Evolutionary conservation across 768 basidiomycete genomes (phyloP).

Genomic region (Strobilomyces confusus): DNA sequence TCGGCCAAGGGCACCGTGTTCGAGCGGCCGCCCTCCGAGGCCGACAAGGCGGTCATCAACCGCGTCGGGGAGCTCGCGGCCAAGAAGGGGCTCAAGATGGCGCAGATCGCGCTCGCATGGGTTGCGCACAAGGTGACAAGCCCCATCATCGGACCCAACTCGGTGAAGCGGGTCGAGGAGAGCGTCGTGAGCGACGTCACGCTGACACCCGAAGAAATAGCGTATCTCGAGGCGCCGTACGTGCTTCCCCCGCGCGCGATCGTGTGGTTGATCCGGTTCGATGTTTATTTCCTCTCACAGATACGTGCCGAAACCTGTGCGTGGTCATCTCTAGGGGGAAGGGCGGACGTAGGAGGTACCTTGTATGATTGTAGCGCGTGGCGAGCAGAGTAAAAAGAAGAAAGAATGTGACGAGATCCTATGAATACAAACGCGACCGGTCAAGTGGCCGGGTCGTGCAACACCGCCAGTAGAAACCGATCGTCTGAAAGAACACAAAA

Average conservation of each 20-base stretch:
- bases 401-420: slow-evolving; percentile 2
- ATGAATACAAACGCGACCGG: slow-evolving; percentile 5
- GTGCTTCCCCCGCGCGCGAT: too few species aligned
- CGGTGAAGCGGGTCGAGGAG: slow-evolving; percentile 28
- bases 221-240: slow-evolving; percentile 30
- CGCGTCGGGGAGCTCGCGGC: slow-evolving; percentile 36
- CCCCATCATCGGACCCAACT: slow-evolving; percentile 42
- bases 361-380: slow-evolving; percentile 1
- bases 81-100: slow-evolving; percentile 39
- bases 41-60: slow-evolving; percentile 29
- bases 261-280: too few species aligned
- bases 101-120: slow-evolving; percentile 45
- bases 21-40: slow-evolving; percentile 25
- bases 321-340: slow-evolving; percentile 10
- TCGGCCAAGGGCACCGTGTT: slow-evolving; percentile 17
- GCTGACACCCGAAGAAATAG: slow-evolving; percentile 29
- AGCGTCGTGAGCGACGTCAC: slow-evolving; percentile 24
- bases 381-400: background rate
- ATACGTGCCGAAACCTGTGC: slow-evolving; percentile 19
- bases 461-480: slow-evolving; percentile 75
- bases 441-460: slow-evolving; percentile 67
- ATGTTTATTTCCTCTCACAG: too few species aligned
- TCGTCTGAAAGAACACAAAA: too few species aligned
- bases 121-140: slow-evolving; percentile 36
- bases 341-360: background rate